Evolutionary conservation across 495 filamentous ascomycete genomes (phyloP).

Genomic region (Trichocladium antarcticum): DNA sequence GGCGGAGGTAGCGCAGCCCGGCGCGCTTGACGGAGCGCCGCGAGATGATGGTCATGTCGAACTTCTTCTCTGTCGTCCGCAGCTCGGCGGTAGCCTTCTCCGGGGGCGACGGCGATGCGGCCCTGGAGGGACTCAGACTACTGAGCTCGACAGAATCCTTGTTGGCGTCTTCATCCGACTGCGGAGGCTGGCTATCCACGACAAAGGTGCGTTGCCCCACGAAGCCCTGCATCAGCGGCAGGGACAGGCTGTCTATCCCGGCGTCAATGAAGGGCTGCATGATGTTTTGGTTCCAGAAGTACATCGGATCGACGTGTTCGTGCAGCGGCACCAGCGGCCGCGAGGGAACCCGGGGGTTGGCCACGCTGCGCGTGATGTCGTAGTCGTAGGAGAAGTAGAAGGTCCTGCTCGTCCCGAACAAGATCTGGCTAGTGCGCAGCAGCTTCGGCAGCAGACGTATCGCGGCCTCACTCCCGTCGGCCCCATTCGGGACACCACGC

Average conservation of each 20-base stretch:
- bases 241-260: slow-evolving; percentile 52
- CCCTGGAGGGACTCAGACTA: slow-evolving; percentile 17
- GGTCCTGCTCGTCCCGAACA: slow-evolving; percentile 65
- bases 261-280: slow-evolving; percentile 60
- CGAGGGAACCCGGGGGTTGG: slow-evolving; percentile 29
- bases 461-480: slow-evolving; percentile 26
- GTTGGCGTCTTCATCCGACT: slow-evolving; percentile 29
- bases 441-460: slow-evolving; percentile 65
- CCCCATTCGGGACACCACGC: slow-evolving; percentile 20
- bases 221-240: slow-evolving; percentile 91
- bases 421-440: slow-evolving; percentile 65
- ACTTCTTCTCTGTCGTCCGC: slow-evolving; percentile 38
- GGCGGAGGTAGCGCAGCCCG: slow-evolving; percentile 81
- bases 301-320: slow-evolving; percentile 64
- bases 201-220: slow-evolving; percentile 78
- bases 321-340: slow-evolving; percentile 47
- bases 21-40: slow-evolving; percentile 72
- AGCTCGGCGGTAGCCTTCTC: slow-evolving; percentile 20
- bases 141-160: slow-evolving; percentile 35
- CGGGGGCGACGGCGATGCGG: slow-evolving; percentile 8
- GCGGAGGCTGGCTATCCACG: slow-evolving; percentile 41
- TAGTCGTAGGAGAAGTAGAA: slow-evolving; percentile 92
- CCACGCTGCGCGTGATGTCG: slow-evolving; percentile 65
- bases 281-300: slow-evolving; percentile 82
- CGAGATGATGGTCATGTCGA: slow-evolving; percentile 77